A percentile compares a stretch with the other conserved stretches of the same genome.
These are phyloP conservation scores for Boechera stricta DNA, from an alignment of 345 rosid genomes.

Conservation along the genomic window DNA sequence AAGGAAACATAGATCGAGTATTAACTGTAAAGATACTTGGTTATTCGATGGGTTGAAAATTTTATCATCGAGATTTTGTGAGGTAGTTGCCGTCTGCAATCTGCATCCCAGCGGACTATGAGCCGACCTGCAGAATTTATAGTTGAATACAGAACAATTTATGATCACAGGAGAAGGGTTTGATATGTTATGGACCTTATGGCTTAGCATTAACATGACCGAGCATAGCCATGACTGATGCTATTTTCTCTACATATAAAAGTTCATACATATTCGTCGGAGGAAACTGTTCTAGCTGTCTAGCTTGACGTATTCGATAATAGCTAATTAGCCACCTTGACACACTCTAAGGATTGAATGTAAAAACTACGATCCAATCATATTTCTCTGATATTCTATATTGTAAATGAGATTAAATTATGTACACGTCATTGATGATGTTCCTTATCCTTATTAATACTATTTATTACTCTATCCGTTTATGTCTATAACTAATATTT, in stretches of 20 bases:
- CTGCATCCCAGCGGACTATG: neutral
- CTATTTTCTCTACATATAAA: too few species aligned
- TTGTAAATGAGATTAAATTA: neutral
- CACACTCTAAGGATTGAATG: neutral
- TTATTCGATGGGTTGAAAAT: neutral
- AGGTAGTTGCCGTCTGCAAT: neutral
- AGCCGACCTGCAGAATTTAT: neutral
- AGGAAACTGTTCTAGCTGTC: neutral
- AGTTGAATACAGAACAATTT: too few species aligned
- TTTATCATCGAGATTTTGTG: neutral
- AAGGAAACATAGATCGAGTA: neutral
- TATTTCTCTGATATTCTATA: neutral
- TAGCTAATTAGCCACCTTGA: conserved; percentile 3
- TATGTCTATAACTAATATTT: too few species aligned
- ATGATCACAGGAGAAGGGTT: too few species aligned
- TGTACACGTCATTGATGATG: conserved; percentile 16
- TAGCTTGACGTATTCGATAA: neutral
- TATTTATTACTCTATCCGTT: neutral
- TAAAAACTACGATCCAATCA: conserved; percentile 13
- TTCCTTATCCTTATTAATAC: neutral
- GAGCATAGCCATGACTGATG: too few species aligned
- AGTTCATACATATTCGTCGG: too few species aligned
- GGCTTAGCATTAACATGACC: too few species aligned
- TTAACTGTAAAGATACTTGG: neutral
- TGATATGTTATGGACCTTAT: too few species aligned